Evolutionary conservation across 768 basidiomycete genomes (phyloP), one percentile per base, ranked within the genome.

Genomic region (Collybia nuda): DNA sequence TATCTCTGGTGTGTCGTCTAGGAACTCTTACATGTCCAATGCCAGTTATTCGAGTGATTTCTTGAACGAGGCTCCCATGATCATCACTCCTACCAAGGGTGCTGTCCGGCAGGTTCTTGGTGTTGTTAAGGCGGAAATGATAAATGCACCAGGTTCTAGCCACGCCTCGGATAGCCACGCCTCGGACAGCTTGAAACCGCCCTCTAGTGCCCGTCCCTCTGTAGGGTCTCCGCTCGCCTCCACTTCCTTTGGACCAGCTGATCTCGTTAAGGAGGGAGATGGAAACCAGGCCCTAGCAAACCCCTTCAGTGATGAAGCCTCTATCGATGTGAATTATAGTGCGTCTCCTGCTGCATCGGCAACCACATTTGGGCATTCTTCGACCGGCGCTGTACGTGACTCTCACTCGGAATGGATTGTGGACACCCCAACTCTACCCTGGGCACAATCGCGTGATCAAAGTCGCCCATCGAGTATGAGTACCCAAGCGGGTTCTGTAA

Each of bases 31-130:
- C 69, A 80, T 86, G 76, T 86, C 89, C 23, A 81, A 77, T 38
- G 85, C 84, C 37, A 90, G 86, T 61, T 89, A 79, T 62, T 77
- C 85, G 14, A 90, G 87, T 60, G 90, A 91, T 57, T 79, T 92
- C 69, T 70, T 91, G 52, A 83, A 85, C 59, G 90, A 92, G 63
- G 83, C 87, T 1, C 88, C 90, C 19, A 84, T 86, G 72, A 92
- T 92, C 57, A 81, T 92, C 54, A 89, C 87, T 0, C 82, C 87
- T 23, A 76, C 73, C 22, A 84, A 81, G 52, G 75, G 81, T 24
- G 72, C 77, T 41, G 80, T 88, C 59, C 77, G 86, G 42, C 85
- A 89, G 58, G 86, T 90, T 6, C 67, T 89, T 37, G 88, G 88
- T 28, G 82, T 89, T 32, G 84, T 84, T 42, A 89, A 85, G 67